Percentiles rank a stretch among this genome's conserved stretches.
Conservation (phyloP, 176 grass and related monocot genomes). For the Olyra latifolia region DNA sequence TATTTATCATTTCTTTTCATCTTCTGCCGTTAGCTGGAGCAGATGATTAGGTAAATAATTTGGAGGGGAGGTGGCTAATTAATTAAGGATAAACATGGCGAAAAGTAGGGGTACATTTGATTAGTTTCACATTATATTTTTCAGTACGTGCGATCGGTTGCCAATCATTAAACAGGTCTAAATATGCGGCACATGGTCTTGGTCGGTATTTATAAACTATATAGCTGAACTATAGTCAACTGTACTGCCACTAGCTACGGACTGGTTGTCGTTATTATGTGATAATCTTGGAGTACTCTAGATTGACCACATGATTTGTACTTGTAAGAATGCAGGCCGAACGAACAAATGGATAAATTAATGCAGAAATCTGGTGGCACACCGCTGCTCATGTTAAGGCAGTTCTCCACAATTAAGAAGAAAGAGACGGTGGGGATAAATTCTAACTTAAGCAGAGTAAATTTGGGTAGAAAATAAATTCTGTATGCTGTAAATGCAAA, state of each 20-base stretch:
- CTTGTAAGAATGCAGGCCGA: slow-evolving; percentile 5
- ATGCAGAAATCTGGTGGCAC: too few relatives aligned
- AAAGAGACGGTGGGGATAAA: too few relatives aligned
- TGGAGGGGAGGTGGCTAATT: not conserved
- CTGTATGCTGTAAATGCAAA: too few relatives aligned
- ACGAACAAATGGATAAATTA: not conserved
- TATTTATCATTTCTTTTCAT: not conserved
- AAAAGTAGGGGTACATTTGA: not conserved
- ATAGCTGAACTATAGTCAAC: not conserved
- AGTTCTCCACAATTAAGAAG: too few relatives aligned
- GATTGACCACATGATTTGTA: not conserved
- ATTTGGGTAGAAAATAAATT: too few relatives aligned
- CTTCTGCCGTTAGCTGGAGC: not conserved
- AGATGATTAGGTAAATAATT: not conserved
- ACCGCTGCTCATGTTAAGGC: too few relatives aligned
- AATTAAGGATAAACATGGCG: not conserved
- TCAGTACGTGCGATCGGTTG: not conserved
- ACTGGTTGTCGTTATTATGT: not conserved
- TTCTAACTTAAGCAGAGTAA: too few relatives aligned
- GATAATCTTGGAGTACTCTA: not conserved
- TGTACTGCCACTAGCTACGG: not conserved
- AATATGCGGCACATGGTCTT: not conserved
- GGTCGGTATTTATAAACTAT: not conserved
- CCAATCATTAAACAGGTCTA: not conserved
- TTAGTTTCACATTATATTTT: not conserved